phyloP scores from a whole-genome alignment of 106 monocot species.

The Allium sativum region DNA sequence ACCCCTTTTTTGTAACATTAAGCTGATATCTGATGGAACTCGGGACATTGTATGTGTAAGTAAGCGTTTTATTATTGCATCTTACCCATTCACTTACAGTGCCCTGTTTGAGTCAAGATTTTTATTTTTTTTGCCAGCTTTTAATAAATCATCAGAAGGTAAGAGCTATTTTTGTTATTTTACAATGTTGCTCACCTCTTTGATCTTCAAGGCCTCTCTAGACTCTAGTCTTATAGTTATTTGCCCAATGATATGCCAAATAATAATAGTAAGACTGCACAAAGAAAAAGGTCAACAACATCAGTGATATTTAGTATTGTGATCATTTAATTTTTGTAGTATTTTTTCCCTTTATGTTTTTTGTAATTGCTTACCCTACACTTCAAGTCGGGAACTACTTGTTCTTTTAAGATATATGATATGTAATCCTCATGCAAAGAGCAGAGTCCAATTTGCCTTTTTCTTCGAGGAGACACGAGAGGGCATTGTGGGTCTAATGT shows the following conservation, averaged over 20 bases:
- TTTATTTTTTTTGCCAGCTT: too few species aligned
- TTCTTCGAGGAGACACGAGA: background rate
- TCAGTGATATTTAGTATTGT: too few species aligned
- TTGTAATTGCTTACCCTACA: conserved; percentile 10
- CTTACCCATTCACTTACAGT: conserved; percentile 4
- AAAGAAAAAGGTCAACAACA: background rate
- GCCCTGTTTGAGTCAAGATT: conserved; percentile 1
- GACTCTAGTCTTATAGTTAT: conserved; percentile 5
- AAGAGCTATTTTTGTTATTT: too few species aligned
- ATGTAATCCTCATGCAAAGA: background rate
- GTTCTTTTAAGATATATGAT: background rate
- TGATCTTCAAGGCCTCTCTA: conserved; percentile 23
- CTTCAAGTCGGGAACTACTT: background rate
- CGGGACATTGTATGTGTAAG: conserved; percentile 6
- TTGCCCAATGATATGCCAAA: conserved; percentile 30
- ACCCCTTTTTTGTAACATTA: conserved; percentile 34
- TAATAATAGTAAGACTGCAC: conserved; percentile 23
- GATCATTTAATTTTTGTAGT: too few species aligned
- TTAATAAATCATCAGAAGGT: too few species aligned
- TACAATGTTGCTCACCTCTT: conserved; percentile 19
- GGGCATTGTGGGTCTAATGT: conserved; percentile 20
- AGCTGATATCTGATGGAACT: conserved; percentile 32
- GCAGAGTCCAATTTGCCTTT: background rate
- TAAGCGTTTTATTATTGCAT: conserved; percentile 1
- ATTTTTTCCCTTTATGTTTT: too few species aligned